Conservation (phyloP, 1,284 basidiomycete species). For the Moesziomyces sp. region DNA sequence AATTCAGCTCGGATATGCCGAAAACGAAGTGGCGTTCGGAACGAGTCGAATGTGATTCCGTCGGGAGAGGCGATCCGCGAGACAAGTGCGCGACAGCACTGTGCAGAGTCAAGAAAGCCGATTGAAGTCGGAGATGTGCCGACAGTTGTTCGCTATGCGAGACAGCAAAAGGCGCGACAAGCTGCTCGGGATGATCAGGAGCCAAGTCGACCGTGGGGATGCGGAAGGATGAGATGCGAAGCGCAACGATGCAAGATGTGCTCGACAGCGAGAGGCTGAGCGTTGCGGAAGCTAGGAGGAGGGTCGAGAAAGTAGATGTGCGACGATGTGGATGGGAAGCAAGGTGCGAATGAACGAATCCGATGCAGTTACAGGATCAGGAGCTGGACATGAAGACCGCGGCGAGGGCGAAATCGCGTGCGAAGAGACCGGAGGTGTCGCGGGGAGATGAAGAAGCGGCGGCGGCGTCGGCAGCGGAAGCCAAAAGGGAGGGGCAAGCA, state of each 20-base stretch:
- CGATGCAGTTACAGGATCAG: not conserved
- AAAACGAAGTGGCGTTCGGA: not conserved
- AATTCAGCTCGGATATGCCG: constrained; percentile 2
- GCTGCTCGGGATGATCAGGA: not conserved
- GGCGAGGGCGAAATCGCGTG: not conserved
- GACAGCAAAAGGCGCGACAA: not conserved
- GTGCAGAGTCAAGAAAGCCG: not conserved
- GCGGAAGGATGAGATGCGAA: not conserved
- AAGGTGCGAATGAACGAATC: not conserved
- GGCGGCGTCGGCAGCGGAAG: not conserved
- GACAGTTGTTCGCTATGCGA: not conserved
- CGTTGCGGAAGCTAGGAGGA: not conserved
- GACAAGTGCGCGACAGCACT: too few relatives aligned
- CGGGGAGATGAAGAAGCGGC: not conserved
- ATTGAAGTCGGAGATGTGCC: not conserved
- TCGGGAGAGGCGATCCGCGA: too few relatives aligned
- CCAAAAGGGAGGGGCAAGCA: not conserved
- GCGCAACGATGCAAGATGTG: too few relatives aligned
- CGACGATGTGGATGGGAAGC: not conserved
- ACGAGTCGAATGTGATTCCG: too few relatives aligned
- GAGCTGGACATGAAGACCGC: not conserved
- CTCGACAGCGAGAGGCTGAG: not conserved
- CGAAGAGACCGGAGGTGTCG: not conserved
- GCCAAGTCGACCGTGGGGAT: not conserved
- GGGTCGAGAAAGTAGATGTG: not conserved